Evolutionary conservation across 331 rosid genomes (phyloP).

Genomic region (Pyracantha coccinea): DNA sequence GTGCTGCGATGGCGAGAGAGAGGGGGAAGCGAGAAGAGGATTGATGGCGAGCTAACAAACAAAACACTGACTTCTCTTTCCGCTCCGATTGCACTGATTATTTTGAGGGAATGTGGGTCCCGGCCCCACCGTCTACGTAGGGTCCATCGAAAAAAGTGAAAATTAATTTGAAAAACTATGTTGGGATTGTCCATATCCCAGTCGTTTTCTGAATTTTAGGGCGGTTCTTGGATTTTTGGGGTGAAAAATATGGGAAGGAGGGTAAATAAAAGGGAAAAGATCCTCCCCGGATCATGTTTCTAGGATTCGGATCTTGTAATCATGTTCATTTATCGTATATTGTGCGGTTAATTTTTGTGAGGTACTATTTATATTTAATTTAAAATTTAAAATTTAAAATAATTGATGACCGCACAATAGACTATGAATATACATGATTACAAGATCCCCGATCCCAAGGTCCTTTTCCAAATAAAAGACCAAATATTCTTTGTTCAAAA

Average conservation of each 20-base stretch:
- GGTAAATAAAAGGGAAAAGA: too few relatives aligned
- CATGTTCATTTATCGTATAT: accelerated
- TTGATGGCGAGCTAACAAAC: background rate
- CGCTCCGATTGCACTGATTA: constrained; percentile 53
- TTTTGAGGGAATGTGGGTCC: constrained; percentile 42
- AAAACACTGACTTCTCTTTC: constrained; percentile 25
- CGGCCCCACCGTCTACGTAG: constrained; percentile 48
- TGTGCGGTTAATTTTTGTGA: accelerated
- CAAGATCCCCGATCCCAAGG: accelerated
- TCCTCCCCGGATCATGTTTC: too few relatives aligned
- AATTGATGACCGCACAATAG: accelerated
- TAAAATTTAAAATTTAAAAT: too few relatives aligned
- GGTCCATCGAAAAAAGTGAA: background rate
- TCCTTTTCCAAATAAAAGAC: too few relatives aligned
- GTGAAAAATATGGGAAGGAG: too few relatives aligned
- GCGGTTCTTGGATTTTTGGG: too few relatives aligned
- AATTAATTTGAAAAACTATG: background rate
- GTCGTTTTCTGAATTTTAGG: too few relatives aligned
- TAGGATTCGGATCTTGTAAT: accelerated
- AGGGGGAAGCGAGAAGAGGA: background rate
- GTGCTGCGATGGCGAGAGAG: background rate
- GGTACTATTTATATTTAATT: too few relatives aligned
- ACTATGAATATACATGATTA: too few relatives aligned
- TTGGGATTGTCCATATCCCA: too few relatives aligned
- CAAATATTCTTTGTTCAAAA: too few relatives aligned